A percentile compares a stretch with the other conserved stretches of the same genome.
These are phyloP conservation scores for Chaetomium tenue DNA, from an alignment of 495 filamentous ascomycete genomes.

Conservation along the genomic window DNA sequence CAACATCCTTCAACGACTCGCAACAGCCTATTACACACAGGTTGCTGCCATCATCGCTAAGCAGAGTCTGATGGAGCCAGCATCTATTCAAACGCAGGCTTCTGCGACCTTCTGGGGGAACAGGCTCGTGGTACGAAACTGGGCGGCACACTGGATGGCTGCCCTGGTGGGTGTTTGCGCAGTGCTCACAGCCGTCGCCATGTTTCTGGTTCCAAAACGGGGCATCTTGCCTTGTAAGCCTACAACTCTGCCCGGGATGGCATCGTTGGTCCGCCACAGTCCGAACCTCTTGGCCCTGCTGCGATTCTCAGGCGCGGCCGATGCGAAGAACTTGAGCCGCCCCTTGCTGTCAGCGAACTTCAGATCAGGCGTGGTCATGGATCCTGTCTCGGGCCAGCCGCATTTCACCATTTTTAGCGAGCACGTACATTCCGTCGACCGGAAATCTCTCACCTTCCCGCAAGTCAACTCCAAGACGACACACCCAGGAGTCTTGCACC, in stretches of 20 bases:
- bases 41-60: slow-evolving; percentile 2
- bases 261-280: slow-evolving; percentile 3
- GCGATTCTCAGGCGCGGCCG: background rate
- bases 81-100: background rate
- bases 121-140: background rate
- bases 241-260: background rate
- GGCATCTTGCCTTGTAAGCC: slow-evolving; percentile 2
- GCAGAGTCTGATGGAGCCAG: background rate
- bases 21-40: background rate
- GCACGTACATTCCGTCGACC: background rate
- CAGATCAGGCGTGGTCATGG: background rate
- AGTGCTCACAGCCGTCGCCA: background rate
- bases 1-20: background rate
- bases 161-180: background rate
- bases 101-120: background rate
- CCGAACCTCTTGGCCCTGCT: slow-evolving; percentile 1
- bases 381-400: background rate
- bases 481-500: slow-evolving; percentile 1
- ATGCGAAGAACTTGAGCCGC: background rate
- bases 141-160: slow-evolving; percentile 2
- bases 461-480: background rate
- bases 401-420: background rate
- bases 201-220: background rate
- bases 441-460: background rate
- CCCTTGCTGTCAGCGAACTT: background rate